A percentile compares a stretch with the other conserved stretches of the same genome.
Evolutionary conservation across 2,329 filamentous ascomycete genomes (phyloP).

Genomic region (Diplodia intermedia): DNA sequence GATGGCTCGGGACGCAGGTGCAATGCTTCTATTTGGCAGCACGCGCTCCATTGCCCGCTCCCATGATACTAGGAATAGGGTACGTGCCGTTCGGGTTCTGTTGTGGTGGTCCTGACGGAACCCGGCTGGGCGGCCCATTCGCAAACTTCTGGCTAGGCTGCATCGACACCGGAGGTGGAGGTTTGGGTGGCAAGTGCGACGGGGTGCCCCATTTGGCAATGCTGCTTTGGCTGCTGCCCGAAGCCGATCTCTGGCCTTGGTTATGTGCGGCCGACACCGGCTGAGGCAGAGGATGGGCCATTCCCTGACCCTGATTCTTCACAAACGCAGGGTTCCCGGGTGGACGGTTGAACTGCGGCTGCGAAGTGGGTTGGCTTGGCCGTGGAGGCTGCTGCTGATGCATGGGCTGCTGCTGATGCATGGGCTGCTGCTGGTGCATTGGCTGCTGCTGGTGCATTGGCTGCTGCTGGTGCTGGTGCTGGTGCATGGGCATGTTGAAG

Average conservation of each 20-base stretch:
- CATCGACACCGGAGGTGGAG: slow-evolving; percentile 54
- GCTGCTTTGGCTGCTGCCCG: slow-evolving; percentile 52
- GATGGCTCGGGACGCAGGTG: slow-evolving; percentile 6
- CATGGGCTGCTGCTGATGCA: slow-evolving; percentile 30
- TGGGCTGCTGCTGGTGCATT: slow-evolving; percentile 27
- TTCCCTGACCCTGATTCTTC: slow-evolving; percentile 35
- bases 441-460: slow-evolving; percentile 40
- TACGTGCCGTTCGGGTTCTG: slow-evolving; percentile 28
- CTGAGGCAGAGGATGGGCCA: slow-evolving; percentile 35
- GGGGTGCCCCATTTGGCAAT: slow-evolving; percentile 65
- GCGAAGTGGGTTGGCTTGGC: slow-evolving; percentile 41
- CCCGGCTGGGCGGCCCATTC: slow-evolving; percentile 10
- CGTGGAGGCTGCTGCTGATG: slow-evolving; percentile 33
- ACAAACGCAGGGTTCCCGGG: slow-evolving; percentile 37
- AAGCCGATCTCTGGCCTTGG: slow-evolving; percentile 35
- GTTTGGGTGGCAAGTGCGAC: slow-evolving; percentile 62
- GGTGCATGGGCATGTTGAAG: slow-evolving; percentile 33
- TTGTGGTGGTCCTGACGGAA: slow-evolving; percentile 18
- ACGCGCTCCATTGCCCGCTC: slow-evolving; percentile 26
- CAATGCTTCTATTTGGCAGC: slow-evolving; percentile 25
- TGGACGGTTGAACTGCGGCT: slow-evolving; percentile 39
- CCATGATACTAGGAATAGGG: slow-evolving; percentile 32
- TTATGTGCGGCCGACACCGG: slow-evolving; percentile 39
- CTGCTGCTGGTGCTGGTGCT: slow-evolving; percentile 36
- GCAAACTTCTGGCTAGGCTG: slow-evolving; percentile 43